These are phyloP conservation scores for Globisporangium cylindrosporum DNA, from an alignment of 352 stramenopile species.

Conservation along the genomic window DNA sequence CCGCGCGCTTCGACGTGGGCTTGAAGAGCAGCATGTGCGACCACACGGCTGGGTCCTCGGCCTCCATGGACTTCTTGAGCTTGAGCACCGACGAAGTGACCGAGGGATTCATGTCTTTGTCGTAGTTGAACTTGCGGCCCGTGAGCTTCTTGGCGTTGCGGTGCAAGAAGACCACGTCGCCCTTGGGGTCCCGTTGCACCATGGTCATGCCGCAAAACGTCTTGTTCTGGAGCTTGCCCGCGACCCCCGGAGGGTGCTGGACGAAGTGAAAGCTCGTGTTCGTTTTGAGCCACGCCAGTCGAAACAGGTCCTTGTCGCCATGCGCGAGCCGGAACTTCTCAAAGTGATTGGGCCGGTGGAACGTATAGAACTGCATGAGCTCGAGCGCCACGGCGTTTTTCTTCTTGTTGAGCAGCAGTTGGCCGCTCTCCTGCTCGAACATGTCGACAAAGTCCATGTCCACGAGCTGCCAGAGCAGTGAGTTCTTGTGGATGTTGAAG, in stretches of 20 bases:
- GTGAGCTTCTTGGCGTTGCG: conserved; percentile 47
- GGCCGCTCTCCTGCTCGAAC: conserved; percentile 72
- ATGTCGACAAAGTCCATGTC: conserved; percentile 55
- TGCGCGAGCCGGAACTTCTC: conserved; percentile 33
- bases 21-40: conserved; percentile 69
- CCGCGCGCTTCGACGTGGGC: conserved; percentile 28
- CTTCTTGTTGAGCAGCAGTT: conserved; percentile 48
- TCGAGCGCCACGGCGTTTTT: conserved; percentile 31
- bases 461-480: conserved; percentile 53
- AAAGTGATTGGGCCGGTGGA: conserved; percentile 47
- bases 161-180: conserved; percentile 48
- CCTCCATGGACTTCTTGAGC: conserved; percentile 17
- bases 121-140: conserved; percentile 18
- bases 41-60: conserved; percentile 50
- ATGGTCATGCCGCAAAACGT: conserved; percentile 65
- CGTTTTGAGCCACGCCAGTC: conserved; percentile 52
- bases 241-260: conserved; percentile 32
- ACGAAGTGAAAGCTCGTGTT: conserved; percentile 55
- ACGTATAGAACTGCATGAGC: conserved; percentile 40
- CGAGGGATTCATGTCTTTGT: background rate
- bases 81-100: background rate
- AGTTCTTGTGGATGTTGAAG: conserved; percentile 56
- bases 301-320: conserved; percentile 62
- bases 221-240: conserved; percentile 28
- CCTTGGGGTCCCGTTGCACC: conserved; percentile 30